Conservation (phyloP, 352 stramenopile species). For the Hyaloperonospora arabidopsidis region DNA sequence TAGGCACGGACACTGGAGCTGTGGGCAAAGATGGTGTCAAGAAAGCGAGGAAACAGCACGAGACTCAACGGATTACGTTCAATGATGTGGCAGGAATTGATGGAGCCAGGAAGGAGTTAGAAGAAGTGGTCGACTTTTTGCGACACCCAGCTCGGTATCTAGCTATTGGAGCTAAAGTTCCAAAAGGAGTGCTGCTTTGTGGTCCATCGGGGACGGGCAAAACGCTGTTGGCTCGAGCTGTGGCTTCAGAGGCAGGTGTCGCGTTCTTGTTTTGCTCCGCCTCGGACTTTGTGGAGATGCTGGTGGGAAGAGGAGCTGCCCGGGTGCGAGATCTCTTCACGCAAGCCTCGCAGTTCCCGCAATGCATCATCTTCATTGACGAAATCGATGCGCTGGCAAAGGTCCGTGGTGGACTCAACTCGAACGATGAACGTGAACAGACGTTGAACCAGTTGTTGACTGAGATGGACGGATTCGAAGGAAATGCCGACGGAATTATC, state of each 20-base stretch:
- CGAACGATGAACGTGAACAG: conserved; percentile 93
- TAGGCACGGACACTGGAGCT: conserved; percentile 34
- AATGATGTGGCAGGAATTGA: conserved; percentile 92
- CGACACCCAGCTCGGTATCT: conserved; percentile 88
- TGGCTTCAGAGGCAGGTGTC: conserved; percentile 90
- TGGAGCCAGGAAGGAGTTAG: conserved; percentile 88
- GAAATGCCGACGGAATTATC: conserved; percentile 88
- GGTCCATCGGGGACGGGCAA: conserved; percentile 92
- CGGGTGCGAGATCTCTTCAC: conserved; percentile 91
- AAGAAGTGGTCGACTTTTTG: conserved; percentile 93
- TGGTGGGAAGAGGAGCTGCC: conserved; percentile 90
- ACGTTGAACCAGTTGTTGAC: conserved; percentile 91
- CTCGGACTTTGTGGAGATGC: conserved; percentile 97
- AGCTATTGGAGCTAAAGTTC: conserved; percentile 88
- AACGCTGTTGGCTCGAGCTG: conserved; percentile 89
- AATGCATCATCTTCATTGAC: conserved; percentile 98
- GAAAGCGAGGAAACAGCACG: conserved; percentile 35
- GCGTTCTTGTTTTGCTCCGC: conserved; percentile 93
- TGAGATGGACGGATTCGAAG: conserved; percentile 88
- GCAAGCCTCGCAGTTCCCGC: conserved; percentile 89
- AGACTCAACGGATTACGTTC: conserved; percentile 66
- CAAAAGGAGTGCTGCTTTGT: conserved; percentile 89
- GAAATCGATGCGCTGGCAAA: conserved; percentile 93
- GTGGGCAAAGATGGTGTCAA: conserved; percentile 65
- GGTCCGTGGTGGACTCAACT: conserved; percentile 77